A percentile compares a stretch with the other conserved stretches of the same genome.
These are phyloP conservation scores for Coniosporium tulheliwenetii DNA, from an alignment of 2,329 filamentous ascomycete genomes.

Conservation along the genomic window DNA sequence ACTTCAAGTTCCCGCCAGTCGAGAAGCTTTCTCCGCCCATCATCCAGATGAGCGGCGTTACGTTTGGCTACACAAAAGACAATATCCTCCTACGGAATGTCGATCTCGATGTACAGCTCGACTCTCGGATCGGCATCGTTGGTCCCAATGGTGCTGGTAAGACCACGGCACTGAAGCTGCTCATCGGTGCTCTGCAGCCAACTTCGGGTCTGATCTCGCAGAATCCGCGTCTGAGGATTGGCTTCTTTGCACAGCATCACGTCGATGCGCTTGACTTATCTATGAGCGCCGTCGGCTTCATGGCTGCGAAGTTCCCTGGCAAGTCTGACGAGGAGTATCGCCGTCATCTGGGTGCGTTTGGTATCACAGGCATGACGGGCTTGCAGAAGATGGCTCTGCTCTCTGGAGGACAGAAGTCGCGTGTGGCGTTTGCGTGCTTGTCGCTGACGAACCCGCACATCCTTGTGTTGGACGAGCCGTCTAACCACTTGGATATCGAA, in stretches of 20 bases:
- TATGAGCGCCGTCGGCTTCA: constrained; percentile 82
- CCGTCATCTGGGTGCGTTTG: constrained; percentile 75
- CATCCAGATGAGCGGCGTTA: constrained; percentile 88
- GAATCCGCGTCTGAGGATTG: constrained; percentile 75
- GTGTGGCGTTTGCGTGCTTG: constrained; percentile 94
- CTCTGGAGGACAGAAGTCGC: constrained; percentile 95
- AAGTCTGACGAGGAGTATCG: constrained; percentile 94
- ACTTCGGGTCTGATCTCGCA: constrained; percentile 71
- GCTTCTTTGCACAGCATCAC: constrained; percentile 97
- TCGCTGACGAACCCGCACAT: constrained; percentile 92
- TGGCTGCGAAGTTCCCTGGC: constrained; percentile 83
- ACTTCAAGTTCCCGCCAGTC: constrained; percentile 94
- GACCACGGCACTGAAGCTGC: constrained; percentile 94
- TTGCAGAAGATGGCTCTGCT: constrained; percentile 89
- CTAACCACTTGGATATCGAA: constrained; percentile 97
- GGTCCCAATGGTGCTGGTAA: constrained; percentile 98
- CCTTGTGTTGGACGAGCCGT: constrained; percentile 93
- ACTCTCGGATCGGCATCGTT: constrained; percentile 97
- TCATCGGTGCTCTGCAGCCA: constrained; percentile 71
- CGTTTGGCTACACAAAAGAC: constrained; percentile 74
- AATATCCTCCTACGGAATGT: constrained; percentile 70
- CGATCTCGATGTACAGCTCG: constrained; percentile 91
- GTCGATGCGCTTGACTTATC: constrained; percentile 89
- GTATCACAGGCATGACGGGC: constrained; percentile 83
- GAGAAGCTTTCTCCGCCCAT: constrained; percentile 96